These are phyloP conservation scores for Phytophthora litchii DNA, from an alignment of 352 stramenopile species.

Conservation along the genomic window DNA sequence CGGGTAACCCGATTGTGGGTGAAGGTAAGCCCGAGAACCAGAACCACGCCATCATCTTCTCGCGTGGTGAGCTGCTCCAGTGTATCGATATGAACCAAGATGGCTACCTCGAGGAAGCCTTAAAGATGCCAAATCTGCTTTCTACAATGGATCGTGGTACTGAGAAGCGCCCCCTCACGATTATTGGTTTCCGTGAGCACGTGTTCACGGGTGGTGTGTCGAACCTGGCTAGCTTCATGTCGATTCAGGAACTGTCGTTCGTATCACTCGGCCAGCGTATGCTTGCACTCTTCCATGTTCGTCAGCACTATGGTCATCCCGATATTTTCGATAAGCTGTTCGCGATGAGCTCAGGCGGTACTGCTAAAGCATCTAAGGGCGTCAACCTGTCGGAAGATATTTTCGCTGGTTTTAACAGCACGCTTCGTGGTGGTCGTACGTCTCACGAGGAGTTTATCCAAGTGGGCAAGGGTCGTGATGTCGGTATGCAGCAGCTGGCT, in stretches of 20 bases:
- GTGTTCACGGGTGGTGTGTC: slow-evolving; percentile 86
- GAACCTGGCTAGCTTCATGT: slow-evolving; percentile 88
- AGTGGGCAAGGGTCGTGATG: slow-evolving; percentile 97
- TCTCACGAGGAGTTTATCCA: slow-evolving; percentile 89
- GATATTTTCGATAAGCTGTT: slow-evolving; percentile 92
- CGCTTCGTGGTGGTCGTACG: slow-evolving; percentile 69
- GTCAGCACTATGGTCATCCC: slow-evolving; percentile 87
- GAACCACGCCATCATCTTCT: slow-evolving; percentile 87
- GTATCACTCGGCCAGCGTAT: slow-evolving; percentile 85
- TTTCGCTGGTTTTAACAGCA: slow-evolving; percentile 88
- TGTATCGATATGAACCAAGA: slow-evolving; percentile 92
- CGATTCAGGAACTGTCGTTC: slow-evolving; percentile 86
- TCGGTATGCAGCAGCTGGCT: slow-evolving; percentile 98
- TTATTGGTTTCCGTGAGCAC: slow-evolving; percentile 88
- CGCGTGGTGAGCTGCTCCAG: slow-evolving; percentile 78
- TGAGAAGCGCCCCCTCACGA: slow-evolving; percentile 75
- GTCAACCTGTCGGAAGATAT: slow-evolving; percentile 91
- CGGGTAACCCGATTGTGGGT: slow-evolving; percentile 78
- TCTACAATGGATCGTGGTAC: slow-evolving; percentile 78
- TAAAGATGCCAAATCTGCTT: slow-evolving; percentile 86
- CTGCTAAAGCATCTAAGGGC: slow-evolving; percentile 83
- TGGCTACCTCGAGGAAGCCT: slow-evolving; percentile 72
- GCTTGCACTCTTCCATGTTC: slow-evolving; percentile 75
- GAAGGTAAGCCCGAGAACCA: slow-evolving; percentile 90
- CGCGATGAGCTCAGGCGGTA: slow-evolving; percentile 80